Conservation (phyloP, 2,329 filamentous ascomycete species). For the Hortaea werneckii region DNA sequence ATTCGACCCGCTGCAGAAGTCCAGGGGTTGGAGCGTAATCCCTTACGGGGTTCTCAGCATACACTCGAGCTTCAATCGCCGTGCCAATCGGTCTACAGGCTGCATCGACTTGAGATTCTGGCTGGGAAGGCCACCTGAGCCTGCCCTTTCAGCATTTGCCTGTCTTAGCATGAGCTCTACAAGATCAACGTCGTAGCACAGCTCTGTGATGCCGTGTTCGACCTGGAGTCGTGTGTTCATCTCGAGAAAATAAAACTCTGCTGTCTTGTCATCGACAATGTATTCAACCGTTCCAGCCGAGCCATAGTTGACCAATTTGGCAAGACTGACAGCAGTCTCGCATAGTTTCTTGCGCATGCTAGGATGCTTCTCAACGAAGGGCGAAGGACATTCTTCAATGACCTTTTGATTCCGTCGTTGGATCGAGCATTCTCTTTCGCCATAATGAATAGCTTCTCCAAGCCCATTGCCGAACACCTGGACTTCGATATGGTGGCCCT, state of each 20-base stretch:
- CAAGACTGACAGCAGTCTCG: constrained; percentile 60
- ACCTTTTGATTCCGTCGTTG: constrained; percentile 86
- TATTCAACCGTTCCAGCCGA: constrained; percentile 86
- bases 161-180: constrained; percentile 48
- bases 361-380: constrained; percentile 44
- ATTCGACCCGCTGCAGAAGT: constrained; percentile 46
- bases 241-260: constrained; percentile 61
- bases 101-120: constrained; percentile 35
- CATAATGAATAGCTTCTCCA: constrained; percentile 71
- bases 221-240: constrained; percentile 52
- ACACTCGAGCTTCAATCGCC: constrained; percentile 46
- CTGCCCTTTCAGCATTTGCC: constrained; percentile 40
- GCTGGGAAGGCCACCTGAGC: constrained; percentile 35
- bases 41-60: constrained; percentile 49
- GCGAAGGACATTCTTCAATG: constrained; percentile 78
- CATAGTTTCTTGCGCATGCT: constrained; percentile 52
- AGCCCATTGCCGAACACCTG: constrained; percentile 79
- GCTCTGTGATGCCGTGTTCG: constrained; percentile 49
- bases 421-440: constrained; percentile 80
- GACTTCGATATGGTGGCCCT: constrained; percentile 77
- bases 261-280: constrained; percentile 73
- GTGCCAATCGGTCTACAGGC: constrained; percentile 33
- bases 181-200: constrained; percentile 45
- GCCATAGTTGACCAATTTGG: constrained; percentile 54
- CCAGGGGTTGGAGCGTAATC: constrained; percentile 52